Evolutionary conservation across 2,329 filamentous ascomycete genomes (phyloP).

Genomic region (Pestalotiopsis sp.): DNA sequence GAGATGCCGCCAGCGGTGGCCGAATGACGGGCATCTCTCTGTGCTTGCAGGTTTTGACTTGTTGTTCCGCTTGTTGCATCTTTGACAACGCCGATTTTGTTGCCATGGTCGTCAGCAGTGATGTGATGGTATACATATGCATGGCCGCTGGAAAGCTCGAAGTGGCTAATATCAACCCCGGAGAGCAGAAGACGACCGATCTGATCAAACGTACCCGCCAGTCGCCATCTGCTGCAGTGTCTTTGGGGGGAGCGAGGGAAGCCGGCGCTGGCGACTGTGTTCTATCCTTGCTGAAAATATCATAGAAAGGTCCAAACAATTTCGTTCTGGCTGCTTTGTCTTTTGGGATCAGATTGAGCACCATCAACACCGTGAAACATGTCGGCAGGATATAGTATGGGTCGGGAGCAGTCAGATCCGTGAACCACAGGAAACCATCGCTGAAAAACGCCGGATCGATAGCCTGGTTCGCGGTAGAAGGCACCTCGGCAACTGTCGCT

Average conservation of each 20-base stretch:
- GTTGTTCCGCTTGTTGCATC: slow-evolving; percentile 27
- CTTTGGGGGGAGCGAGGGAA: not conserved
- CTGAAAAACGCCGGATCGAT: slow-evolving; percentile 45
- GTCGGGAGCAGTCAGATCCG: slow-evolving; percentile 55
- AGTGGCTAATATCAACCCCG: slow-evolving; percentile 37
- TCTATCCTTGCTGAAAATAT: not conserved
- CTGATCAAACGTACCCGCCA: not conserved
- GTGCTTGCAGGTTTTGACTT: slow-evolving; percentile 23
- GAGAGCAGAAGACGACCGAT: not conserved
- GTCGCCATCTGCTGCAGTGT: not conserved
- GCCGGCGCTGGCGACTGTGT: not conserved
- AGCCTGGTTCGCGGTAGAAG: slow-evolving; percentile 12
- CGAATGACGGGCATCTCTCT: slow-evolving; percentile 21
- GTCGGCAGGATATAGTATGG: slow-evolving; percentile 53
- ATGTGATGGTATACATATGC: slow-evolving; percentile 47
- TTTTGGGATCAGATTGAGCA: slow-evolving; percentile 37
- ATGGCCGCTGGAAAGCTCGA: slow-evolving; percentile 43
- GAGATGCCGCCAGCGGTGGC: slow-evolving; percentile 13
- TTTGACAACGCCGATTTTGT: slow-evolving; percentile 23
- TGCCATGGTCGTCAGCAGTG: slow-evolving; percentile 28
- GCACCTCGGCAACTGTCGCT: slow-evolving; percentile 24
- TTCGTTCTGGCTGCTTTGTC: slow-evolving; percentile 19
- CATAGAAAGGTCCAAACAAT: slow-evolving; percentile 5
- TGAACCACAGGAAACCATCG: slow-evolving; percentile 59
- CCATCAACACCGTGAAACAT: slow-evolving; percentile 37